These are phyloP conservation scores for Triticum turgidum DNA, from an alignment of 176 grass and related monocot species.

Conservation along the genomic window DNA sequence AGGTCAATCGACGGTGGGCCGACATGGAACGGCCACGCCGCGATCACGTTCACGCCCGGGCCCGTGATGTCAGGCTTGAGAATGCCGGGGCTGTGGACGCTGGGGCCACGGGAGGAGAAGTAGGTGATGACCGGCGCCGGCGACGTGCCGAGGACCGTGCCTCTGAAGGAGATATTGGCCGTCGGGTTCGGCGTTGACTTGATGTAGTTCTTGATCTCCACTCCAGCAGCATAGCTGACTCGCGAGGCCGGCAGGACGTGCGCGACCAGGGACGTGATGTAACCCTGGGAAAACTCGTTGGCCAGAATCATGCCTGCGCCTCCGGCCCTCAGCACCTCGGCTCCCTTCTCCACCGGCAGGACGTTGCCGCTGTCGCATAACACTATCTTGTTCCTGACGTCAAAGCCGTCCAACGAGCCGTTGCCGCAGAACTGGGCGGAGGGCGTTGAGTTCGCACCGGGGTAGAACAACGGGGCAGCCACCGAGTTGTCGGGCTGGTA, in stretches of 20 bases:
- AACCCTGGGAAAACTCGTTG: not conserved
- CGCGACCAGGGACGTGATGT: conserved; percentile 10
- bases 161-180: conserved; percentile 4
- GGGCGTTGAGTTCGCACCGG: not conserved
- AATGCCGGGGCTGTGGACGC: not conserved
- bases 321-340: not conserved
- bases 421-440: not conserved
- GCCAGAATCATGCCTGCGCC: conserved; percentile 38
- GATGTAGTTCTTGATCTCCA: conserved; percentile 15
- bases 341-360: not conserved
- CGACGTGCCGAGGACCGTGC: conserved; percentile 27
- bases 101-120: conserved; percentile 54
- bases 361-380: not conserved
- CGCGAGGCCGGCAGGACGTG: conserved; percentile 36
- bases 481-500: not conserved
- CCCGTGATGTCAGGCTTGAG: conserved; percentile 37
- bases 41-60: conserved; percentile 11
- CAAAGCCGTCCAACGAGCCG: not conserved
- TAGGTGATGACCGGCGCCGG: conserved; percentile 30
- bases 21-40: conserved; percentile 8
- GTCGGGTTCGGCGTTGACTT: not conserved
- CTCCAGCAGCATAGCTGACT: conserved; percentile 29
- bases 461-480: not conserved
- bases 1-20: not conserved
- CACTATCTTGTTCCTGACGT: conserved; percentile 43